Base-by-base conservation (phyloP, 1,284 basidiomycete species). In the Apiotrichum porosum region DNA sequence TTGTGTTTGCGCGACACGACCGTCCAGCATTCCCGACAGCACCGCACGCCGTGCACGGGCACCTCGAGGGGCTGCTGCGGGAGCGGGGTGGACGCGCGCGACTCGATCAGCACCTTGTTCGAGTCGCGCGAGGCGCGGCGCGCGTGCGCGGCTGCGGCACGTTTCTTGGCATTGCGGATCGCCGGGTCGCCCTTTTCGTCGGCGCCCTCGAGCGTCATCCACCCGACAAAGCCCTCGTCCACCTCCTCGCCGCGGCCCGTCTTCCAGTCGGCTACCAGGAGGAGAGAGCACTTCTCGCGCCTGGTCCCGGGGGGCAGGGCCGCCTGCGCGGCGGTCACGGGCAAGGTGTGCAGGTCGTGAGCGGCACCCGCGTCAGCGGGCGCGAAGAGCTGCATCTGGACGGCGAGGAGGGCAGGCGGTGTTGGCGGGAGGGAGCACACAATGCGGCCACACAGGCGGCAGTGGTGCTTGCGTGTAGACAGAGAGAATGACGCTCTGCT, bases 401-500 rank as follows among this genome's bases (percentile, higher is more conserved):
- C 53, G 44, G 67, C 56, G 9, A 85, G 82, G 4, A 68, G 55
- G 2, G 58, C 56, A 0, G 62, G 54, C 2, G 76, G 78, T 47
- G 86, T 89, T 1, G 85, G 78, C 1, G 92, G 91, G 3, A 95
- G 78, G 1, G 93, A 88, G 65, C 94, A 98, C 3, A 97, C 83
- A 37, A 97, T 87, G 34, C 85, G 79, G 0, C 94, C 94, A 60
- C 94, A 98, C 6, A 97, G 76, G 9, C 95, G 83, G 71, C 94
- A 98, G 67, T 98, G 94, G 61, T 98, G 94, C 73, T 95, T 95
- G 15, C 94, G 83, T 52, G 91, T 94, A 0, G 88, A 88, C 1
- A 98, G 74, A 1, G 88, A 84, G 67, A 98, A 98, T 1, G 84
- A 80, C 0, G 88, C 80, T 28, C n/a, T n/a, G n/a, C n/a, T n/a